Base-by-base conservation (phyloP, 805 yeast species). In the Nakazawaea molendinolei region DNA sequence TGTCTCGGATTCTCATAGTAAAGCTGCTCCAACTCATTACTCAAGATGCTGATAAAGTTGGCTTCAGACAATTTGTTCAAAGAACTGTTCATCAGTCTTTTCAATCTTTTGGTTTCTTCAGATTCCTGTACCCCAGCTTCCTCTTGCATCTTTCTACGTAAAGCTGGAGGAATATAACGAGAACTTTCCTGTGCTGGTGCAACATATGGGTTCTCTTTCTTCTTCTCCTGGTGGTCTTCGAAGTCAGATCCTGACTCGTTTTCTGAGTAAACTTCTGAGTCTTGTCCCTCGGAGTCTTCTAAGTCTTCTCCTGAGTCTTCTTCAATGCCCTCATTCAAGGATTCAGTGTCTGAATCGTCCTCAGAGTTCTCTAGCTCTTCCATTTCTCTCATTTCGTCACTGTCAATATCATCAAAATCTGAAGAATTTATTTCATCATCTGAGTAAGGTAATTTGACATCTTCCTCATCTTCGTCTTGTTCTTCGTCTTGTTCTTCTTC, bases 1-100 rank as follows among this genome's bases (percentile, higher is more conserved):
- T 86, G 87, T 45, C 96, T 71, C 4, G 98, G 79, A 47, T 86
- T 67, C 6, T 67, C 67, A 43, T 67, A 58, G 49, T 75, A 92
- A 1, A 86, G 58, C 0, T 64, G 66, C 47, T 77, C 78, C 35
- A 92, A 60, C 18, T 85, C 86, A 16, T 36, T 36, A 40, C 72
- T 69, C 15, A 83, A 76, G 35, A 89, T 85, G 2, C 79, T 63
- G 9, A 73, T 63, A 20, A 89, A 65, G 43, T 89, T 92, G 1
- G 94, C 77, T 48, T 90, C 97, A 1, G 96, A 83, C n/a, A 92
- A 67, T 55, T 78, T 81, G 55, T 92, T 92, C 49, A 92, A 63
- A 1, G 86, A 76, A 40, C 97, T 89, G 49, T 87, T 92, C 32
- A 89, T 70, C 5, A 75, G 61, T 47, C 77, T 74, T 36, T 71